These are phyloP conservation scores for Solanum hybrid DNA, from an alignment of 305 asterid genomes.

Conservation along the genomic window DNA sequence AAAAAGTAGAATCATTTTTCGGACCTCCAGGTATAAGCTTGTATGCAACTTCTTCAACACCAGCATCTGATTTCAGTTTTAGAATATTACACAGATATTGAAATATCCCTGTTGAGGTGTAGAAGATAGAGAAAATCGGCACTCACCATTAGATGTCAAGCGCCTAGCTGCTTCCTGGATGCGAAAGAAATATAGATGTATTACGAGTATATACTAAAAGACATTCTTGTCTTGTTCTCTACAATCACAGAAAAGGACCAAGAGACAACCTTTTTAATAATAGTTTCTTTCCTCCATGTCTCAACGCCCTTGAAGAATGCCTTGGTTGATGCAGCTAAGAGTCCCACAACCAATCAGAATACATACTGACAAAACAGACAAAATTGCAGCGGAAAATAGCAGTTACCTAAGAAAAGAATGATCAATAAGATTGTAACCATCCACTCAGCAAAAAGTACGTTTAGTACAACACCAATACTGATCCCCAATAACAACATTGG, in stretches of 20 bases:
- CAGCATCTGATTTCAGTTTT: slow-evolving; percentile 23
- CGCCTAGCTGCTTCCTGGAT: slow-evolving; percentile 59
- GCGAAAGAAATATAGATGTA: neutral
- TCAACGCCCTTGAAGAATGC: slow-evolving; percentile 69
- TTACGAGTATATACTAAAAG: neutral
- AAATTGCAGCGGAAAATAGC: neutral
- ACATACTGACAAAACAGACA: neutral
- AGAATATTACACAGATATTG: neutral
- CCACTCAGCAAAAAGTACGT: slow-evolving; percentile 58
- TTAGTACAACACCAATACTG: slow-evolving; percentile 54
- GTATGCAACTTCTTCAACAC: slow-evolving; percentile 34
- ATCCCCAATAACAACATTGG: slow-evolving; percentile 63
- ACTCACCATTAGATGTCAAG: slow-evolving; percentile 21
- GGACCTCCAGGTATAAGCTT: slow-evolving; percentile 47
- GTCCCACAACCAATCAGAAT: slow-evolving; percentile 5
- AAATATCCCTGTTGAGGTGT: neutral
- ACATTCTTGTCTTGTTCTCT: neutral
- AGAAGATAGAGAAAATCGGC: neutral
- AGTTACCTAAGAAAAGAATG: slow-evolving; percentile 45
- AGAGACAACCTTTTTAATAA: slow-evolving; percentile 45
- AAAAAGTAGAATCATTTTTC: slow-evolving; percentile 18
- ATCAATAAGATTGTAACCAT: slow-evolving; percentile 52
- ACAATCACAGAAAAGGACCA: neutral
- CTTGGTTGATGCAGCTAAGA: slow-evolving; percentile 54
- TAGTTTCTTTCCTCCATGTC: slow-evolving; percentile 74